Evolutionary conservation across 208 protist genomes (phyloP), one percentile per base, ranked within the genome.

Genomic region (Borovskyia barvae): DNA sequence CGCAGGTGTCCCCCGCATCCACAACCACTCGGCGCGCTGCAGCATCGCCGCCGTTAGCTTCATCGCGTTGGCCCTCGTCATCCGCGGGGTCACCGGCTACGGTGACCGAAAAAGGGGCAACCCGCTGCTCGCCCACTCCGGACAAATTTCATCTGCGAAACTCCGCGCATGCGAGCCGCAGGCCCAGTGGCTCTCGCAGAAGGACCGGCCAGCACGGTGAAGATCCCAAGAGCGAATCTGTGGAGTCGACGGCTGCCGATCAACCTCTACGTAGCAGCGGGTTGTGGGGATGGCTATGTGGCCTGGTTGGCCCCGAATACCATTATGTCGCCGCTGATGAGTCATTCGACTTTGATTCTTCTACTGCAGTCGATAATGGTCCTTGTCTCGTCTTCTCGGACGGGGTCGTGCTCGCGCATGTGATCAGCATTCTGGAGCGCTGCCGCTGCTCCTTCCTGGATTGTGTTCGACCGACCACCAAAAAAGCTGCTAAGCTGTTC

Each of bases 381-480:
- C 72, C 62, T 7, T 83, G 68, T 47, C 32, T 79, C 11, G 1
- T 83, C 30, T 91, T 93, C 45, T 89, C 82, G 4, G 82, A 93
- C 43, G 87, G 87, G 28, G 81, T 93, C 12, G 65, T 90, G 5
- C 69, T 93, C 24, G 75, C 80, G 0, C 77, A 84, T 35, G 36
- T 89, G 15, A 75, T 93, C 35, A 57, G 74, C 9, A 40, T 43
- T 17, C 75, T 93, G 9, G 80, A 90, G 74, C 64, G 77, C 15
- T 56, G 79, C 25, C 82, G 79, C 41, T 93, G 87, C 68, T 50
- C 56, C 5, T 61, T 58, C 15, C 75, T 93, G 3, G 87, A 90
- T 29, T 72, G 75, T 24, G 74, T 93, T 42, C 81, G 71, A 20
- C 61, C 80, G 26, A 72, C 76, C 11, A 66, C 62, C 9, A 83